These are phyloP conservation scores for Suillus brevipes DNA, from an alignment of 768 basidiomycete genomes.

Conservation along the genomic window DNA sequence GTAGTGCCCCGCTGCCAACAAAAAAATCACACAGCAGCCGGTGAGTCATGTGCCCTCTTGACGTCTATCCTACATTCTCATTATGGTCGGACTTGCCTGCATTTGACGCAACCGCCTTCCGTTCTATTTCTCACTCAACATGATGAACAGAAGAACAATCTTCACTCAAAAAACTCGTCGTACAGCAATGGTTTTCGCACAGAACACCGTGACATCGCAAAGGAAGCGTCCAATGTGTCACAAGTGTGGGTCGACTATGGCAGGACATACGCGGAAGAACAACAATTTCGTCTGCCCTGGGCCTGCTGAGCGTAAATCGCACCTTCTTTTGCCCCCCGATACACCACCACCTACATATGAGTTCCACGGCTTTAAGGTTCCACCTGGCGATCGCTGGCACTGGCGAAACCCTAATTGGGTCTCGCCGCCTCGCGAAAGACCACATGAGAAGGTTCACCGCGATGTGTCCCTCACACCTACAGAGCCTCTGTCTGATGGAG, in stretches of 20 bases:
- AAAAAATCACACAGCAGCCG: constrained; percentile 23
- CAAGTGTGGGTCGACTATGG: constrained; percentile 34
- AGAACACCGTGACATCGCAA: constrained; percentile 4
- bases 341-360: constrained; percentile 28
- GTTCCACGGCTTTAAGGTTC: constrained; percentile 25
- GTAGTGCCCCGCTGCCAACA: constrained; percentile 24
- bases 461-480: constrained; percentile 30
- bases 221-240: constrained; percentile 38
- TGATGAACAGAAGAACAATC: constrained; percentile 1
- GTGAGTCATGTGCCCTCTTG: constrained; percentile 22
- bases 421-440: constrained; percentile 30
- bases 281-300: constrained; percentile 31
- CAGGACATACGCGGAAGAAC: constrained; percentile 33
- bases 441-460: neutral
- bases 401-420: constrained; percentile 37
- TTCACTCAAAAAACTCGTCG: neutral
- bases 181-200: constrained; percentile 3
- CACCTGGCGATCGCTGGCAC: constrained; percentile 33
- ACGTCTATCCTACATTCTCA: constrained; percentile 5
- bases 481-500: constrained; percentile 28
- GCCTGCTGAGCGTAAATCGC: constrained; percentile 20
- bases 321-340: constrained; percentile 29
- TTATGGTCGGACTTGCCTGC: neutral
- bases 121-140: constrained; percentile 4
- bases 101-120: neutral